These are phyloP conservation scores for Neurospora terricola DNA, from an alignment of 495 filamentous ascomycete species.

Conservation along the genomic window DNA sequence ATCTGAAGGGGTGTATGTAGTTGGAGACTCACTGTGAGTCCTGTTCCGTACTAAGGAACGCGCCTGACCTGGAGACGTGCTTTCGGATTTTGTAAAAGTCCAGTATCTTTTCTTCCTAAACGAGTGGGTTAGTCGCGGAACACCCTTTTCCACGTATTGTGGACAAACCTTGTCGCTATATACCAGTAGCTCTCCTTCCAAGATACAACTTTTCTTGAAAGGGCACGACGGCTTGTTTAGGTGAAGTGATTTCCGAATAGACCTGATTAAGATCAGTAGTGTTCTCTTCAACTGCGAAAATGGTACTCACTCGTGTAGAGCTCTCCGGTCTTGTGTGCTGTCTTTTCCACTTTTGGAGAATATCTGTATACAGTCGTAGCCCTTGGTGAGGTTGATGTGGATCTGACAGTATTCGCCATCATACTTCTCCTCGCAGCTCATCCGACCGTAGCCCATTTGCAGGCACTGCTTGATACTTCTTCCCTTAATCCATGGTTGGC, in stretches of 20 bases:
- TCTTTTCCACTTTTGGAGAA: conserved; percentile 91
- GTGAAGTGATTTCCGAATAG: conserved; percentile 45
- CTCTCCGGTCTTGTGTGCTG: conserved; percentile 59
- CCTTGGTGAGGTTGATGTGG: conserved; percentile 59
- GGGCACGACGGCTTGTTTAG: conserved; percentile 46
- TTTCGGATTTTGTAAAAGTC: conserved; percentile 74
- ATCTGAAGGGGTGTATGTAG: not conserved
- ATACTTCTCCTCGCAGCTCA: conserved; percentile 74
- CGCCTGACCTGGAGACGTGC: conserved; percentile 64
- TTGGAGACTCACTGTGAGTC: conserved; percentile 54
- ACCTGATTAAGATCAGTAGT: conserved; percentile 15
- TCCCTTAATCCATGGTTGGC: conserved; percentile 63
- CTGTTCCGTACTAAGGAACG: conserved; percentile 52
- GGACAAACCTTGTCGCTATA: conserved; percentile 50
- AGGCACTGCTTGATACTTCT: conserved; percentile 67
- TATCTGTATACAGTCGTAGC: conserved; percentile 51
- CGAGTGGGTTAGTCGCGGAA: conserved; percentile 1
- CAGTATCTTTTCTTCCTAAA: conserved; percentile 41
- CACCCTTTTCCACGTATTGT: not conserved
- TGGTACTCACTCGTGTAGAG: conserved; percentile 43
- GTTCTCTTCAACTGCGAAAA: not conserved
- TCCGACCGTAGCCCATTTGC: conserved; percentile 46
- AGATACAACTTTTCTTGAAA: conserved; percentile 54
- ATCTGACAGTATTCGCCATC: conserved; percentile 88
- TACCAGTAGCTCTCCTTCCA: conserved; percentile 76